Evolutionary conservation across 352 stramenopile species (phyloP), one percentile per base, ranked within the genome.

Genomic region (Bremia lactucae): DNA sequence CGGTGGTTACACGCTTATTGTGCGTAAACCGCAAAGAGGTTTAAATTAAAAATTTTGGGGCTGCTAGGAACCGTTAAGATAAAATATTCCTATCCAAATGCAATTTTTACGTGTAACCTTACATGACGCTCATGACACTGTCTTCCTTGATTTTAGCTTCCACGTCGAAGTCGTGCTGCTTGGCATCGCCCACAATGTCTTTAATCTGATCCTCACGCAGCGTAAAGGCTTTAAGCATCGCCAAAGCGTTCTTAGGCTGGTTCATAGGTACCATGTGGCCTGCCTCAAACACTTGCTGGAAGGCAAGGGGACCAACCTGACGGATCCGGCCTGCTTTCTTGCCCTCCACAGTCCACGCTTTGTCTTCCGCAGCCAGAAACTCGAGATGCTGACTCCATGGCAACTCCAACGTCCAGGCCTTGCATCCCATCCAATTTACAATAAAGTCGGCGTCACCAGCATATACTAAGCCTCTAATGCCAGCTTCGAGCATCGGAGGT

Each of bases 391-490:
- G 65, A 49, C 57, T 79, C 95, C 95, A 99, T 10, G 95, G 75
- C 37, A 99, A 63, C 33, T 71, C 75, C 3, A 93, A 46, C n/a
- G 90, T 97, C 95, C 94, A 98, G 1, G 92, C 94, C 60, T 96
- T 80, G 64, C 96, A 97, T 39, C 95, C 95, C 47, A 98, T 70
- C 76, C 96, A 98, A 60, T 99, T 98, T 37, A 94, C 96, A 47
- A 98, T 97, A 48, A 97, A 98, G 55, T 98, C 95, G 9, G 88
- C 74, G 61, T 99, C 95, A 36, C 95, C 95, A 18, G 91, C 88
- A 71, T 98, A 98, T 39, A 98, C 93, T 14, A 98, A 65, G 0
- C 86, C 87, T 15, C 77, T 68, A 41, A 98, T 65, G 50, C 76
- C 91, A 31, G 69, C 77, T 55, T 97, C 82, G 16, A 98, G 68